Percentiles rank a stretch among this genome's conserved stretches.
Conservation (phyloP, 306 rosid species). For the Castanea sativa region DNA sequence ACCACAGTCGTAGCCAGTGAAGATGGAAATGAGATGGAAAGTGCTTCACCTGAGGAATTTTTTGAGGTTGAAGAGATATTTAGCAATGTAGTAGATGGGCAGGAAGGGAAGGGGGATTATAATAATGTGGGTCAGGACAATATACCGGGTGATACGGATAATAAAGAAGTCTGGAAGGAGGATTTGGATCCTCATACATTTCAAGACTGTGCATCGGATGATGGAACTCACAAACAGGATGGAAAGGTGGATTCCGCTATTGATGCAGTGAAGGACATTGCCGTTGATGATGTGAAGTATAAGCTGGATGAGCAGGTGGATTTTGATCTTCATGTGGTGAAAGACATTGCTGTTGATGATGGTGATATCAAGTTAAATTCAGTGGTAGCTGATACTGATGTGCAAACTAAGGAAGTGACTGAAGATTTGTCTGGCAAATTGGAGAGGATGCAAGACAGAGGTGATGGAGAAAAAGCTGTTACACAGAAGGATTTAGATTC, state of each 20-base stretch:
- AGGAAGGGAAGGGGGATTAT: slow-evolving; percentile 58
- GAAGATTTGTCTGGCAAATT: slow-evolving; percentile 41
- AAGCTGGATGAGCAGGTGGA: slow-evolving; percentile 52
- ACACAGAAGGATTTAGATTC: slow-evolving; percentile 44
- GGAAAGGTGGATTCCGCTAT: slow-evolving; percentile 41
- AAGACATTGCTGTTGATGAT: slow-evolving; percentile 85
- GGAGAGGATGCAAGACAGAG: slow-evolving; percentile 36
- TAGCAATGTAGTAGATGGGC: slow-evolving; percentile 72
- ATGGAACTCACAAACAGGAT: slow-evolving; percentile 55
- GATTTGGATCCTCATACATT: slow-evolving; percentile 63
- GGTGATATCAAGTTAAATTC: slow-evolving; percentile 61
- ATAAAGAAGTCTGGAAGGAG: slow-evolving; percentile 65
- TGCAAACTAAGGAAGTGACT: slow-evolving; percentile 51
- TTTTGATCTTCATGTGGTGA: slow-evolving; percentile 58
- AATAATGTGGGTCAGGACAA: slow-evolving; percentile 40
- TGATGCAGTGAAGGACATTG: slow-evolving; percentile 79
- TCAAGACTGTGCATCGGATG: slow-evolving; percentile 70
- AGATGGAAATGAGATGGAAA: slow-evolving; percentile 68
- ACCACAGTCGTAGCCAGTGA: slow-evolving; percentile 52
- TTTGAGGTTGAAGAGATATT: slow-evolving; percentile 97
- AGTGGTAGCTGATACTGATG: slow-evolving; percentile 31
- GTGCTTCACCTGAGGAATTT: slow-evolving; percentile 94
- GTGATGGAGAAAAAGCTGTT: slow-evolving; percentile 48
- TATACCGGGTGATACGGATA: slow-evolving; percentile 33
- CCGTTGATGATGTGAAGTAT: slow-evolving; percentile 79